phyloP scores from a whole-genome alignment of 192 early-diverging fungal species.

The Gigaspora rosea region DNA sequence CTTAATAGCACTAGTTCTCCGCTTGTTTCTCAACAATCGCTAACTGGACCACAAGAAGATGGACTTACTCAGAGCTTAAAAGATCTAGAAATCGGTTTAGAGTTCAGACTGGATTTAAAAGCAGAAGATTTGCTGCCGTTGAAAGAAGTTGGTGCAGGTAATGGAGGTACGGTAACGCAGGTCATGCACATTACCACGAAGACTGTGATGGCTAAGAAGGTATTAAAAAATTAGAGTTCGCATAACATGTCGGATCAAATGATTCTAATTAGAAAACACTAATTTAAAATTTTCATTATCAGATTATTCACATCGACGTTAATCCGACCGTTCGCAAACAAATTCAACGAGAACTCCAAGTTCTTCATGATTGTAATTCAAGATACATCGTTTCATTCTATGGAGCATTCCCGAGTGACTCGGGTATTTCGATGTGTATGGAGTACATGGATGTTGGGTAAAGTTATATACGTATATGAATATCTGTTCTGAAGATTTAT shows the following conservation, averaged over 20 bases:
- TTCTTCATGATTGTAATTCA: conserved; percentile 94
- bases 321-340: conserved; percentile 79
- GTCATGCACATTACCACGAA: conserved; percentile 86
- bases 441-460: conserved; percentile 95
- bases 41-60: not conserved
- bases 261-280: not conserved
- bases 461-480: conserved; percentile 9
- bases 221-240: conserved; percentile 34
- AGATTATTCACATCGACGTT: conserved; percentile 57
- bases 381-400: conserved; percentile 97
- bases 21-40: conserved; percentile 15
- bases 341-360: conserved; percentile 92
- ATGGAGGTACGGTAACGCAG: conserved; percentile 87
- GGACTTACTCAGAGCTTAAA: conserved; percentile 43
- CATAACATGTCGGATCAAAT: not conserved
- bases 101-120: conserved; percentile 73
- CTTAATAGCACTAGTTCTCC: conserved; percentile 45
- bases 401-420: conserved; percentile 85
- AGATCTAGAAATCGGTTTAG: conserved; percentile 69
- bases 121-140: conserved; percentile 79
- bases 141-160: conserved; percentile 87
- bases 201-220: conserved; percentile 94
- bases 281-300: not conserved
- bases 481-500: not conserved
- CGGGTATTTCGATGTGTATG: conserved; percentile 93